These are phyloP conservation scores for Taiozyma sp. DNA, from an alignment of 1,139 yeast species.

Conservation along the genomic window DNA sequence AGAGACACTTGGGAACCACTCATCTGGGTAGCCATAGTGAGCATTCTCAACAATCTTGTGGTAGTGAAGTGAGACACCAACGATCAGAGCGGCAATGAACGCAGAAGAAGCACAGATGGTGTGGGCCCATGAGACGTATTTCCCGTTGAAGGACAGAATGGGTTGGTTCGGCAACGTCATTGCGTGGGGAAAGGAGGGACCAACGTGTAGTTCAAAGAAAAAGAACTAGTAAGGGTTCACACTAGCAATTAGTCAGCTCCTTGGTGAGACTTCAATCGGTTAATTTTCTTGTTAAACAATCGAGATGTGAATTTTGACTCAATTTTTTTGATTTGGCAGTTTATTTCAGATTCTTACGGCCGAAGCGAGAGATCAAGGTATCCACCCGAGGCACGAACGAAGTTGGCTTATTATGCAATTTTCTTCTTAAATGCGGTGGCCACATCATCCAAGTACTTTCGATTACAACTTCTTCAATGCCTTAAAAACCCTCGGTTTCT, in stretches of 20 bases:
- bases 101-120: slow-evolving; percentile 67
- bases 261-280: neutral
- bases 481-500: no score
- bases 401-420: neutral
- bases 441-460: no score
- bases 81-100: slow-evolving; percentile 65
- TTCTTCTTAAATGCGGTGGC: no score
- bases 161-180: neutral
- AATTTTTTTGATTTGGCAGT: neutral
- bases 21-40: slow-evolving; percentile 88
- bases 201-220: neutral
- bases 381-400: neutral
- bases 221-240: neutral
- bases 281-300: no score
- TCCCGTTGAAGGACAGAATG: slow-evolving; percentile 46
- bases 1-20: slow-evolving; percentile 97
- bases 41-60: slow-evolving; percentile 85
- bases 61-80: slow-evolving; percentile 74
- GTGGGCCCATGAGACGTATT: slow-evolving; percentile 65
- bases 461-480: no score
- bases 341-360: neutral
- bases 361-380: neutral
- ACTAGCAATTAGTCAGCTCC: neutral
- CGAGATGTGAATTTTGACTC: no score
- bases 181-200: neutral